Conservation (phyloP, 208 protist genomes). For the Leishmania tropica region DNA sequence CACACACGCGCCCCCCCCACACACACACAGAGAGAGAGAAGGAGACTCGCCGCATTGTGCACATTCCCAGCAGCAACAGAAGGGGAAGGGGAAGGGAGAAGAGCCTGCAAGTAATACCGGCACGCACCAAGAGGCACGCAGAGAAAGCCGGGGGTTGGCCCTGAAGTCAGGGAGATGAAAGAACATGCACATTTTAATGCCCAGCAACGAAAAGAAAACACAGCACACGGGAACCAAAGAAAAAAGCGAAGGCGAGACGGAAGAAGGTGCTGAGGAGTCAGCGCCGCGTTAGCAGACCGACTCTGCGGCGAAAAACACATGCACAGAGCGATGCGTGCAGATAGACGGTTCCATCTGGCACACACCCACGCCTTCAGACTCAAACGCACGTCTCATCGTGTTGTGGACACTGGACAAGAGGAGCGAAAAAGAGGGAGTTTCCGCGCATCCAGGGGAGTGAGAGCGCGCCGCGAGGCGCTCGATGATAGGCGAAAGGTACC, state of each 20-base stretch:
- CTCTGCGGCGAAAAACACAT: not conserved
- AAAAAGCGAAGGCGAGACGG: not conserved
- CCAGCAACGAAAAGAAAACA: not conserved
- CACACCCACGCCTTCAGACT: not conserved
- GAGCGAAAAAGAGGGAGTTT: not conserved
- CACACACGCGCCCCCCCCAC: not conserved
- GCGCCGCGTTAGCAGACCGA: not conserved
- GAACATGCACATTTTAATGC: too few species aligned
- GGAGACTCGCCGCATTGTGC: not conserved
- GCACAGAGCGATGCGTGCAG: not conserved
- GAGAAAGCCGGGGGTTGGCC: too few species aligned
- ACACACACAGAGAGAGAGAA: not conserved
- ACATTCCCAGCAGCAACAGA: too few species aligned
- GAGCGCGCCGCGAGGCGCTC: too few species aligned
- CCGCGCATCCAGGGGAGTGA: too few species aligned
- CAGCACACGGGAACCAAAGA: not conserved
- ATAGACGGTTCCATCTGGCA: not conserved
- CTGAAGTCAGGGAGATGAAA: not conserved
- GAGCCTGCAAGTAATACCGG: too few species aligned
- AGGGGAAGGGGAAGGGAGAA: too few species aligned
- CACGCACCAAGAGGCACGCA: too few species aligned
- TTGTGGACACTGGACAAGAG: not conserved
- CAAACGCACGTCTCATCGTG: not conserved
- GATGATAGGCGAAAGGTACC: too few species aligned
- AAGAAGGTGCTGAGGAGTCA: not conserved